phyloP scores from a whole-genome alignment of 2,329 filamentous ascomycete species.

The Penicillium sclerotiorum region DNA sequence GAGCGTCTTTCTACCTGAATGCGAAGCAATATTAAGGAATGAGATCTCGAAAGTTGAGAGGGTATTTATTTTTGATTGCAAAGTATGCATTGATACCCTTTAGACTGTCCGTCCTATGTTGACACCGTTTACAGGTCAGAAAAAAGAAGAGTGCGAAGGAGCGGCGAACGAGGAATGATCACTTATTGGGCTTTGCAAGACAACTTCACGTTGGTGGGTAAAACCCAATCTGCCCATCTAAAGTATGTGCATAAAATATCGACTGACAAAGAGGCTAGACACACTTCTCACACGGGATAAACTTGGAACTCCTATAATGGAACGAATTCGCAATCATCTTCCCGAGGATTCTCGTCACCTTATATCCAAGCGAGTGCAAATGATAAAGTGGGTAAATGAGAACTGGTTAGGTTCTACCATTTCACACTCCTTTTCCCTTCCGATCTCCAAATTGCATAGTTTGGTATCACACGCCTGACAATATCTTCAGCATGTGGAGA shows the following conservation, averaged over 20 bases:
- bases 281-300: conserved; percentile 9
- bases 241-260: background rate
- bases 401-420: background rate
- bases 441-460: background rate
- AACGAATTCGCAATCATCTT: conserved; percentile 14
- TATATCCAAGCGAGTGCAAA: conserved; percentile 11
- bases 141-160: conserved; percentile 15
- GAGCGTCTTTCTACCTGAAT: conserved; percentile 12
- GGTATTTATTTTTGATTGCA: conserved; percentile 12
- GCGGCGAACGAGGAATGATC: conserved; percentile 3
- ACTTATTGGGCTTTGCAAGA: conserved; percentile 8
- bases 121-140: conserved; percentile 1
- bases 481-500: conserved; percentile 8
- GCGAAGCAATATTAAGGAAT: conserved; percentile 9
- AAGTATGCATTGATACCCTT: conserved; percentile 1
- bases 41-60: conserved; percentile 7
- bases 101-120: background rate
- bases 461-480: too few species aligned
- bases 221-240: background rate
- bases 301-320: conserved; percentile 7
- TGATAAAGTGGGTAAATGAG: conserved; percentile 11
- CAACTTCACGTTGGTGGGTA: conserved; percentile 12
- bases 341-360: conserved; percentile 7
- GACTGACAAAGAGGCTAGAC: conserved; percentile 5
- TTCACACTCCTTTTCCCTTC: background rate